Conservation (phyloP, 1,284 basidiomycete genomes). For the Papiliotrema fonsecae region DNA sequence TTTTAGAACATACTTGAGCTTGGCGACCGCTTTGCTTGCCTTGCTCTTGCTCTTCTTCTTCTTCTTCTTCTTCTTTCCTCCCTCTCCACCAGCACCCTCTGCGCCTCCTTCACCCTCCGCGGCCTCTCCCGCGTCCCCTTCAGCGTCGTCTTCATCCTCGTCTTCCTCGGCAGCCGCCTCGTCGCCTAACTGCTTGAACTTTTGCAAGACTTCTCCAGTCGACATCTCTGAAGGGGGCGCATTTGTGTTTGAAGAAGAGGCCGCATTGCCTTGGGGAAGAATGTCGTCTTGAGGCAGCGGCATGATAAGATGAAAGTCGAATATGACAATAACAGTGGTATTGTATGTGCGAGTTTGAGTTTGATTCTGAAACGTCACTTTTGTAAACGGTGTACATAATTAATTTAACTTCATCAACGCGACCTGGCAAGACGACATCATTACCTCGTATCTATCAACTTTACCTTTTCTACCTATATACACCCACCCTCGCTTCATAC, state of each 20-base stretch:
- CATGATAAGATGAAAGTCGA: conserved; percentile 18
- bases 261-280: conserved; percentile 15
- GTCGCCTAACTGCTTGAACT: conserved; percentile 28
- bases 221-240: conserved; percentile 10
- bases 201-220: conserved; percentile 27
- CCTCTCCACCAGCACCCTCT: conserved; percentile 19
- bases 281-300: conserved; percentile 25
- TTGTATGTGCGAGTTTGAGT: too few relatives aligned
- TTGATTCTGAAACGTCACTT: too few relatives aligned
- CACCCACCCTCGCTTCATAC: too few relatives aligned
- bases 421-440: too few relatives aligned
- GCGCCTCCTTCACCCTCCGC: conserved; percentile 15
- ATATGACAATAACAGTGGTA: too few relatives aligned
- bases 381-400: too few relatives aligned
- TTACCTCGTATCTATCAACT: too few relatives aligned
- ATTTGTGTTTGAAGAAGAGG: conserved; percentile 10
- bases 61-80: conserved; percentile 43
- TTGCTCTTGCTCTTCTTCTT: conserved; percentile 48
- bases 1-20: conserved; percentile 38
- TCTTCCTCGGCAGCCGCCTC: conserved; percentile 20
- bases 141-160: conserved; percentile 25
- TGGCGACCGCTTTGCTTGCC: conserved; percentile 42
- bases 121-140: conserved; percentile 22
- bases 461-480: too few relatives aligned
- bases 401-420: too few relatives aligned